Base-by-base conservation (phyloP, 2,329 filamentous ascomycete species). In the Monosporascus sp. region DNA sequence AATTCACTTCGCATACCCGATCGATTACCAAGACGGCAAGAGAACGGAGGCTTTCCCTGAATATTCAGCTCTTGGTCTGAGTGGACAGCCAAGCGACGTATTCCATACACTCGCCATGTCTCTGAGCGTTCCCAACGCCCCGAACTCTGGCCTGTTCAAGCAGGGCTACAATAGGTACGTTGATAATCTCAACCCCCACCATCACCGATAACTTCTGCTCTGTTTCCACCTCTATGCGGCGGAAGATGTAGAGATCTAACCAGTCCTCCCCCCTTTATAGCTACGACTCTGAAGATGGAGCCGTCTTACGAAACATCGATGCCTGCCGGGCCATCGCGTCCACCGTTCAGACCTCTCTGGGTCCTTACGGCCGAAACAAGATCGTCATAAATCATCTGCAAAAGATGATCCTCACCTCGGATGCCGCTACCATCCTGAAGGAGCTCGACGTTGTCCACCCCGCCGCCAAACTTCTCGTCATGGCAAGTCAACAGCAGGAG, bases 361-460 rank as follows among this genome's bases (percentile, higher is more conserved):
- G 94, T 50, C 94, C 94, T 56, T 97, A 96, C 75, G 94, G 94
- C 68, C 89, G 94, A 74, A 99, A 99, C 81, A 99, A 99, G 80
- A 92, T 99, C 70, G 90, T 99, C 77, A 97, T 99, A 81, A 99
- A 99, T 80, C 95, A 99, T 77, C 82, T 99, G 59, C 90, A 96
- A 74, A 99, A 99, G 82, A 97, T 99, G 94, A 96, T 97, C 65
- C 81, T 99, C 60, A 99, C 95, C 64, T 97, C 92, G 56, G 94
- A 99, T 70, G 94, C 94, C 60, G 94, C 94, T 61, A 97, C 94
- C 44, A 99, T 99, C 70, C 82, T 99, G 64, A 88, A 91, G 68
- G 95, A 99, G 77, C 85, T 99, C 72, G 94, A 99, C 68, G 94
- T 99, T 58, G 92, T 99, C 53, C 94, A 99, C 77, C 94, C 95